Conservation (phyloP, 2,329 filamentous ascomycete genomes). For the Cadophora gregata region DNA sequence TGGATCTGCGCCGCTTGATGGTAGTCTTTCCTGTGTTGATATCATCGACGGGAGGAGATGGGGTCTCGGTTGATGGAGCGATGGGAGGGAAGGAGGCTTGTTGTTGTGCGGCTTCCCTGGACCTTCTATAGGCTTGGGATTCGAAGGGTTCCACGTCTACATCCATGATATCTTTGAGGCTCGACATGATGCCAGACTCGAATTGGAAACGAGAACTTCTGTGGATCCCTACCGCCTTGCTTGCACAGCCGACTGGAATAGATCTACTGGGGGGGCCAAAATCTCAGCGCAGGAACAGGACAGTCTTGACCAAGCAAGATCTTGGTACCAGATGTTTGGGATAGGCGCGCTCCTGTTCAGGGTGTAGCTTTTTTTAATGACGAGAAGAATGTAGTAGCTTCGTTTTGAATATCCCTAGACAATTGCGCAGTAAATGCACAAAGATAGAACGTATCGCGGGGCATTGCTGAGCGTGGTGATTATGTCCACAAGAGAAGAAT, state of each 20-base stretch:
- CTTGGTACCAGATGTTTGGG: slow-evolving; percentile 34
- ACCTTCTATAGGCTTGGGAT: slow-evolving; percentile 45
- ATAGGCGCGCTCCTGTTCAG: slow-evolving; percentile 27
- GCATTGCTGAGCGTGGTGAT: slow-evolving; percentile 42
- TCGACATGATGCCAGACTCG: slow-evolving; percentile 43
- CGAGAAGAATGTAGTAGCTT: slow-evolving; percentile 33
- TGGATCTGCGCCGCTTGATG: slow-evolving; percentile 40
- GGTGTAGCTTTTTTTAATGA: slow-evolving; percentile 33
- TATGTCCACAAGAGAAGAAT: slow-evolving; percentile 34
- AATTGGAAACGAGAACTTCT: slow-evolving; percentile 38
- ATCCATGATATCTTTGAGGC: slow-evolving; percentile 47
- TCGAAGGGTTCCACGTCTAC: slow-evolving; percentile 46
- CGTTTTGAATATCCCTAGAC: slow-evolving; percentile 34
- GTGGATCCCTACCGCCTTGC: slow-evolving; percentile 40
- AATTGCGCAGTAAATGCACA: slow-evolving; percentile 40
- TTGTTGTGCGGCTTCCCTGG: slow-evolving; percentile 40
- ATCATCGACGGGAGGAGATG: slow-evolving; percentile 35
- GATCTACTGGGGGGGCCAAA: slow-evolving; percentile 38
- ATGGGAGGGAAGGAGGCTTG: slow-evolving; percentile 37
- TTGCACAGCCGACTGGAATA: slow-evolving; percentile 44
- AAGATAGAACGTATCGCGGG: slow-evolving; percentile 44
- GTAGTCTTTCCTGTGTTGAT: slow-evolving; percentile 35
- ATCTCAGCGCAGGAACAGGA: slow-evolving; percentile 37
- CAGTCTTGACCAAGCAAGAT: slow-evolving; percentile 33
- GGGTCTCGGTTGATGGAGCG: slow-evolving; percentile 33